Evolutionary conservation across 1,284 basidiomycete species (phyloP).

Genomic region (Gomphus bonarii): DNA sequence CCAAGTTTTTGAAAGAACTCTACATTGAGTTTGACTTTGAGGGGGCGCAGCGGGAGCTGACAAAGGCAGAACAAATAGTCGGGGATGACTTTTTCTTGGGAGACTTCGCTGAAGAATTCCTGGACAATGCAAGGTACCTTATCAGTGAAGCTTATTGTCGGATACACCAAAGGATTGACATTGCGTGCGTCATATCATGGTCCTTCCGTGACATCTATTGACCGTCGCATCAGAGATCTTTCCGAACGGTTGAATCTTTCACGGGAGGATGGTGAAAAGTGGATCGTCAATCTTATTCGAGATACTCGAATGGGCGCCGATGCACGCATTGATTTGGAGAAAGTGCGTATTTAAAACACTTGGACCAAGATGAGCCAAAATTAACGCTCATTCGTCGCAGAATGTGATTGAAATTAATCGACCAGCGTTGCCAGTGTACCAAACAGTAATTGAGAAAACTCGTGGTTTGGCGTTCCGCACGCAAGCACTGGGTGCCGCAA

Average conservation of each 20-base stretch:
- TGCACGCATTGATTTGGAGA: slow-evolving; percentile 95
- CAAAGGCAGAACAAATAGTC: slow-evolving; percentile 75
- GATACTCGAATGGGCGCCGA: slow-evolving; percentile 94
- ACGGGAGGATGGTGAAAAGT: slow-evolving; percentile 93
- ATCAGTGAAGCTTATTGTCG: slow-evolving; percentile 97
- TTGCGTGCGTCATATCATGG: slow-evolving; percentile 48
- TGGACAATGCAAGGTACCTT: slow-evolving; percentile 92
- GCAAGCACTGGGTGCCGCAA: slow-evolving; percentile 82
- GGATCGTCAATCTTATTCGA: slow-evolving; percentile 97
- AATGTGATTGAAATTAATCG: slow-evolving; percentile 95
- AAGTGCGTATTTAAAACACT: slow-evolving; percentile 36
- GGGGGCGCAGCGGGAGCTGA: slow-evolving; percentile 77
- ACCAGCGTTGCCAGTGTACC: slow-evolving; percentile 84
- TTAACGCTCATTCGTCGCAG: slow-evolving; percentile 27
- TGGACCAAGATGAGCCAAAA: background rate
- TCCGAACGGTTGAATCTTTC: slow-evolving; percentile 89
- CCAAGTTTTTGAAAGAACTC: slow-evolving; percentile 86
- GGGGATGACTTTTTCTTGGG: slow-evolving; percentile 90
- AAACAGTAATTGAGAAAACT: slow-evolving; percentile 93
- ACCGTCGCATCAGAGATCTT: slow-evolving; percentile 52
- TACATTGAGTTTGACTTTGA: slow-evolving; percentile 92
- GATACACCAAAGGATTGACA: slow-evolving; percentile 95
- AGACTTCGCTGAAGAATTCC: slow-evolving; percentile 85
- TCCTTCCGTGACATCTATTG: slow-evolving; percentile 1
- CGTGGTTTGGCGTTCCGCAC: slow-evolving; percentile 87